phyloP scores from a whole-genome alignment of 2,329 filamentous ascomycete species.

The Bipolaris gigantea region DNA sequence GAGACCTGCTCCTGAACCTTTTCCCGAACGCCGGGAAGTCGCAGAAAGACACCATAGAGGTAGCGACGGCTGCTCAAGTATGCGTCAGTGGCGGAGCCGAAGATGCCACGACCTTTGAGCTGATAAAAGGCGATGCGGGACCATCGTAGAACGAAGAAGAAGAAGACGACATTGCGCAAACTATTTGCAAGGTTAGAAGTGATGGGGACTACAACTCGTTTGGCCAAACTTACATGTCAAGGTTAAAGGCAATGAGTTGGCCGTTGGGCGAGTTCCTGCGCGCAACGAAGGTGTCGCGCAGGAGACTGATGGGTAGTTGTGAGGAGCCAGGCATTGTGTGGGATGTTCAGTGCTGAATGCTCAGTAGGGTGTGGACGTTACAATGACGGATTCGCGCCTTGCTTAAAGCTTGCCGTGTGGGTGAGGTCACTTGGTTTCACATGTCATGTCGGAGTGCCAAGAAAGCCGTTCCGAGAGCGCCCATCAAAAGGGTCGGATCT shows the following conservation, averaged over 20 bases:
- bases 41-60: conserved; percentile 82
- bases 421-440: conserved; percentile 8
- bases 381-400: neutral
- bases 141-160: conserved; percentile 84
- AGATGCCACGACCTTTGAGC: conserved; percentile 81
- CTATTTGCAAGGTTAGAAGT: conserved; percentile 36
- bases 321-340: conserved; percentile 59
- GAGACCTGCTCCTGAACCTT: conserved; percentile 84
- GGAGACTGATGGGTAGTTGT: conserved; percentile 66
- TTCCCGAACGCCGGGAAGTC: conserved; percentile 80
- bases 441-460: conserved; percentile 7
- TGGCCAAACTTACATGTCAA: conserved; percentile 64
- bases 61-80: conserved; percentile 73
- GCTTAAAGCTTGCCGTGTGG: conserved; percentile 9
- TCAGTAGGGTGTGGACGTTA: neutral
- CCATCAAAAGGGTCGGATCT: neutral
- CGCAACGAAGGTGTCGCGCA: conserved; percentile 67
- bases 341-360: neutral
- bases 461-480: conserved; percentile 3
- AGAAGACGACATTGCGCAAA: conserved; percentile 83
- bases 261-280: conserved; percentile 60
- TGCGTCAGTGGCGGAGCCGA: conserved; percentile 75
- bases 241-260: conserved; percentile 61
- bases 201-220: neutral
- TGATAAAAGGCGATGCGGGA: conserved; percentile 79